Evolutionary conservation across 495 filamentous ascomycete species (phyloP), one percentile per base, ranked within the genome.

Genomic region (Darksidea phi): DNA sequence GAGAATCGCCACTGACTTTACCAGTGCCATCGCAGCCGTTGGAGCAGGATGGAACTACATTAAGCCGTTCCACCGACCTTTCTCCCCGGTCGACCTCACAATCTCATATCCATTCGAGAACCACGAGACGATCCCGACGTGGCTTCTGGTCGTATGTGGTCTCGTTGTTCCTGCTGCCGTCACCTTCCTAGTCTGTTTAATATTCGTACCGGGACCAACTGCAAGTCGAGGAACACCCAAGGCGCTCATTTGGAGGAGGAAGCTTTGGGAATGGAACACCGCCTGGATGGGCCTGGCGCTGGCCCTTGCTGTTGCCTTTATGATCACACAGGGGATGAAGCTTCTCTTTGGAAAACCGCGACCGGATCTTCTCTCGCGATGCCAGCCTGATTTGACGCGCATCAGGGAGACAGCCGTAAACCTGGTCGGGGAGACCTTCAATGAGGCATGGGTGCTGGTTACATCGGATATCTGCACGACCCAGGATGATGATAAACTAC

Each of bases 211-310:
- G 1, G 78, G 79, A 4, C 76, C 76, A 6, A 66, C 67, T 1
- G 70, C 63, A 5, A 64, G 56, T 36, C 65, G 52, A 28, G 37
- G 50, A 8, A 62, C 73, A 3, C 71, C 78, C 2, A 61, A 69
- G 41, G 52, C 71, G n/a, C 66, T 73, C 25, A 58, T 76, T 4
- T 77, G 73, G 76, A 64, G 69, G 48, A 66, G 76, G 20, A 84
- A 82, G 67, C 43, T 84, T 0, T 88, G 86, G 82, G 85, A 86
- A 65, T 83, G 79, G 78, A 84, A 87, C 62, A 80, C 77, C 1
- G 85, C 80, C 13, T 84, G 82, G 81, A 75, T 88, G 69, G 86
- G 86, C 0, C 72, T 89, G 4, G 85, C 61, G 0, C 64, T 89
- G 12, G 74, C 79, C 0, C 67, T 83, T 3, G 85, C 84, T 0